Evolutionary conservation across 1,284 basidiomycete species (phyloP).

Genomic region (Cryptococcus sp.): DNA sequence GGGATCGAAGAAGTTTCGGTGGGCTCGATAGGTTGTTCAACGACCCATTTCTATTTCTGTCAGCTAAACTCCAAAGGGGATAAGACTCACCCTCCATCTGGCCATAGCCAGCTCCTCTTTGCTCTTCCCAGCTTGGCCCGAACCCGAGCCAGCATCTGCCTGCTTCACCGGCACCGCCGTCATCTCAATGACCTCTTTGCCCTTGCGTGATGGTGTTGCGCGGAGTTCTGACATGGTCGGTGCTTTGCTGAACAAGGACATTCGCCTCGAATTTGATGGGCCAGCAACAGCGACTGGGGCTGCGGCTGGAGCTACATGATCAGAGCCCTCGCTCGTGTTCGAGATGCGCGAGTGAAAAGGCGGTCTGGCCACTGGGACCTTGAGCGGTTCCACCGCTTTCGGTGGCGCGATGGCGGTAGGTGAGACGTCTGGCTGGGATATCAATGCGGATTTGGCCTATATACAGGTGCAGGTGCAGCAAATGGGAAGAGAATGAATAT

Average conservation of each 20-base stretch:
- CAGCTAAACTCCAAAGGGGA: not conserved
- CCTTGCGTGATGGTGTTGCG: conserved; percentile 14
- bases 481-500: not conserved
- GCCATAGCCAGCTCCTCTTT: conserved; percentile 44
- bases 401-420: conserved; percentile 4
- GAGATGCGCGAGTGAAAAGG: not conserved
- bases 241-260: too few relatives aligned
- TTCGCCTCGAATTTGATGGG: not conserved
- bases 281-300: not conserved
- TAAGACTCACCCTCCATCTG: conserved; percentile 46
- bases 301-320: not conserved
- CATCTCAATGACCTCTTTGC: conserved; percentile 15
- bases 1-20: conserved; percentile 11
- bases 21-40: conserved; percentile 31
- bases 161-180: conserved; percentile 4
- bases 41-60: conserved; percentile 40
- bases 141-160: not conserved
- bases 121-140: not conserved
- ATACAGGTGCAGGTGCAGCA: not conserved
- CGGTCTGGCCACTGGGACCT: conserved; percentile 1
- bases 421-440: conserved; percentile 4
- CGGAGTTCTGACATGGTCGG: not conserved
- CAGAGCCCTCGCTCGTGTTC: not conserved
- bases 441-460: conserved; percentile 10
- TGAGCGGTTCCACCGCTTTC: conserved; percentile 8